These are phyloP conservation scores for Tausonia pullulans DNA, from an alignment of 1,284 basidiomycete species.

Conservation along the genomic window DNA sequence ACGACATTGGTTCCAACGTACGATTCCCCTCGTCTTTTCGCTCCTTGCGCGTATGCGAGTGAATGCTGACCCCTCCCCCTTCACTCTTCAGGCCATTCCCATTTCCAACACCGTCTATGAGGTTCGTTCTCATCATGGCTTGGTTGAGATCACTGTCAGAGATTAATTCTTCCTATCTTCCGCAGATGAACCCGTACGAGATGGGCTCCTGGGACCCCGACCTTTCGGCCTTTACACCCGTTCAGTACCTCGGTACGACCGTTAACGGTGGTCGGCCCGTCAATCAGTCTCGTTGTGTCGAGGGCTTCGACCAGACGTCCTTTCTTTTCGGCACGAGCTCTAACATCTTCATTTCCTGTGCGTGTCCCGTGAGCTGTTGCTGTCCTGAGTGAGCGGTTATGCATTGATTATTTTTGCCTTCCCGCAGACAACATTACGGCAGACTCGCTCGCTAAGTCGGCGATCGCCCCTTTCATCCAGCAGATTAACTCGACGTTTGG, in stretches of 20 bases:
- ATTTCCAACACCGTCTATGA: conserved; percentile 23
- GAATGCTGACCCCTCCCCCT: conserved; percentile 2
- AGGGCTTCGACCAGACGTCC: not conserved
- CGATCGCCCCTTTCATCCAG: no score
- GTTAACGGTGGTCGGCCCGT: not conserved
- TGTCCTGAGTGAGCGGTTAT: no score
- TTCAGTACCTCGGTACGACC: not conserved
- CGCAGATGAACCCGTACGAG: not conserved
- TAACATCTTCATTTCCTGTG: not conserved
- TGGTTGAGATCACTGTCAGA: not conserved
- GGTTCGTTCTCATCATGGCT: conserved; percentile 23
- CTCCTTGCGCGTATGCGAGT: conserved; percentile 17
- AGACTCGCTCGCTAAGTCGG: no score
- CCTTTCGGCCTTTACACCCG: no score
- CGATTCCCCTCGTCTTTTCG: conserved; percentile 39
- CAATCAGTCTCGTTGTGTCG: not conserved
- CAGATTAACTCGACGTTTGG: no score
- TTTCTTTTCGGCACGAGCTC: not conserved
- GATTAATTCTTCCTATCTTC: not conserved
- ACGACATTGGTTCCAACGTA: conserved; percentile 33
- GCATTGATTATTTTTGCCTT: no score
- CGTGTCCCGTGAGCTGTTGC: no score
- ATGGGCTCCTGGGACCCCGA: no score
- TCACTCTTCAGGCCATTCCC: conserved; percentile 1
- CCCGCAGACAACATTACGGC: no score